Evolutionary conservation across 2,329 filamentous ascomycete species (phyloP).

Genomic region (Zelopaecilomyces penicillatus): DNA sequence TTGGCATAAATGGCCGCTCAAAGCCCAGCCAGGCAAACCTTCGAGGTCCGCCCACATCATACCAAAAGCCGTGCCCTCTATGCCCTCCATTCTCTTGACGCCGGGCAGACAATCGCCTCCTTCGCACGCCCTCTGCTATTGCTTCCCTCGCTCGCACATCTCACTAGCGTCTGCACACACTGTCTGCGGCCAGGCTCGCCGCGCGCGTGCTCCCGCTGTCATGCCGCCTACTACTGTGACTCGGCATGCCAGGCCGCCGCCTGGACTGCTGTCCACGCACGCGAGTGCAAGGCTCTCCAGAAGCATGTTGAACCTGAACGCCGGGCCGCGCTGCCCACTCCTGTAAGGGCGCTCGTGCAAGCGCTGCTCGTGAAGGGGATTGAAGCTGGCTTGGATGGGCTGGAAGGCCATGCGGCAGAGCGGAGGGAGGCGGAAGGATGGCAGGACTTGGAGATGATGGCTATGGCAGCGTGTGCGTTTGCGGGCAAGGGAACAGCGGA

Average conservation of each 20-base stretch:
- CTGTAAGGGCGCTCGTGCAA: constrained; percentile 46
- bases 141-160: constrained; percentile 36
- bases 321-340: constrained; percentile 38
- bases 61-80: constrained; percentile 38
- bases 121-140: constrained; percentile 36
- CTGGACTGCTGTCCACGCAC: constrained; percentile 44
- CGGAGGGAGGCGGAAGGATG: constrained; percentile 31
- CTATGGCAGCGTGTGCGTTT: constrained; percentile 34
- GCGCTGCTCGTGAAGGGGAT: constrained; percentile 33
- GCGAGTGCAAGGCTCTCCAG: constrained; percentile 44
- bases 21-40: not conserved
- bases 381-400: constrained; percentile 23
- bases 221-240: constrained; percentile 46
- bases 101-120: constrained; percentile 38
- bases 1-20: no score
- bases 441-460: constrained; percentile 42
- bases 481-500: constrained; percentile 29
- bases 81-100: constrained; percentile 31
- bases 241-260: constrained; percentile 43
- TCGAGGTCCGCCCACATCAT: constrained; percentile 20
- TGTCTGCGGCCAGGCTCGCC: constrained; percentile 31
- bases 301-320: constrained; percentile 14
- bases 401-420: constrained; percentile 39
- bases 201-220: constrained; percentile 45
- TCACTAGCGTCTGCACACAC: constrained; percentile 38